These are phyloP conservation scores for Trichoderma cornu-damae DNA, from an alignment of 2,329 filamentous ascomycete genomes.

Conservation along the genomic window DNA sequence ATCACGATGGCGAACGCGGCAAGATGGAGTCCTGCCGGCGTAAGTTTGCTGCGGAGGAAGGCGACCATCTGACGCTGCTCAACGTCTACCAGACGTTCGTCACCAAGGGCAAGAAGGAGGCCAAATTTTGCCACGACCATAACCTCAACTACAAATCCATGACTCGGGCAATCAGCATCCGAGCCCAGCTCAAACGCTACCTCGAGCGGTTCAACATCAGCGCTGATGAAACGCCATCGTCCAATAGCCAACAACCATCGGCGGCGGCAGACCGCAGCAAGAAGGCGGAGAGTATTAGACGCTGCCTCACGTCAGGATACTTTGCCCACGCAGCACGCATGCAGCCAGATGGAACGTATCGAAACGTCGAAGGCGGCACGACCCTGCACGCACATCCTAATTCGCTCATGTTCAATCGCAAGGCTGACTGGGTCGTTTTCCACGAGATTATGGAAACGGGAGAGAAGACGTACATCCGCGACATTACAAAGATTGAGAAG, in stretches of 20 bases:
- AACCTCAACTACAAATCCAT: constrained; percentile 82
- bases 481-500: constrained; percentile 91
- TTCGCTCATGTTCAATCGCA: constrained; percentile 92
- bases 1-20: constrained; percentile 72
- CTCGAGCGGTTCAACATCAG: constrained; percentile 77
- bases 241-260: constrained; percentile 27
- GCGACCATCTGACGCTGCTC: constrained; percentile 85
- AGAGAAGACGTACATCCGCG: constrained; percentile 82
- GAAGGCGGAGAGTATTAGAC: constrained; percentile 67
- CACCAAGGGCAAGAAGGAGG: constrained; percentile 73
- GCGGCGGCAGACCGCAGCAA: constrained; percentile 27
- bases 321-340: constrained; percentile 92
- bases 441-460: constrained; percentile 88
- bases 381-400: constrained; percentile 83
- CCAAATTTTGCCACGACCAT: constrained; percentile 82
- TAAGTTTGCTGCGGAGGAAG: constrained; percentile 87
- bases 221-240: constrained; percentile 57
- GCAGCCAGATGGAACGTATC: constrained; percentile 87
- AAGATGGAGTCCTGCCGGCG: constrained; percentile 67
- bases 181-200: constrained; percentile 79
- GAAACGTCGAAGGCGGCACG: constrained; percentile 73
- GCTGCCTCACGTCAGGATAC: constrained; percentile 83
- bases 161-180: constrained; percentile 75
- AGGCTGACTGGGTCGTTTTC: constrained; percentile 94
- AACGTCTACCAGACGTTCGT: constrained; percentile 92